phyloP scores from a whole-genome alignment of 2,329 filamentous ascomycete species.

The Arthrobotrys sinensis region DNA sequence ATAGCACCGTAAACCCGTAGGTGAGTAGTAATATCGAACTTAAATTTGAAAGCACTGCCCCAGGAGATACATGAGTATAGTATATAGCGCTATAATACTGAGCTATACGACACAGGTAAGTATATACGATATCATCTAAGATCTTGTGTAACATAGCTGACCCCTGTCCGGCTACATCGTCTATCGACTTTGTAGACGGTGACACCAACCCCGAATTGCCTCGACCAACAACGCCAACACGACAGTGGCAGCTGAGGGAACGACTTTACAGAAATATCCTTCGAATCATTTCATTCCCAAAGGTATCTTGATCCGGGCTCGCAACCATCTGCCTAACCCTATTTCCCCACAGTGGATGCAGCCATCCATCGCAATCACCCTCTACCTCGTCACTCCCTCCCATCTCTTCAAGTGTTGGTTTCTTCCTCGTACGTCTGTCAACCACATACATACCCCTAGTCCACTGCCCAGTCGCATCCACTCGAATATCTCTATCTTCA shows the following conservation, averaged over 20 bases:
- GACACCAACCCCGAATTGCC: not conserved
- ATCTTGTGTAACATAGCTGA: no score
- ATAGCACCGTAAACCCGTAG: not conserved
- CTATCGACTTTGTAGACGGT: no score
- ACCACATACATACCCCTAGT: conserved; percentile 90
- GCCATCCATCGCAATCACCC: conserved; percentile 83
- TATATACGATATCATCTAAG: no score
- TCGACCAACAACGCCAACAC: not conserved
- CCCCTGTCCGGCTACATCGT: no score
- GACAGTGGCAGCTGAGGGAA: not conserved
- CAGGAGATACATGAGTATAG: no score
- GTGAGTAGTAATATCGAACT: no score
- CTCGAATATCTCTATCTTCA: conserved; percentile 82
- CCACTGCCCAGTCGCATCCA: conserved; percentile 95
- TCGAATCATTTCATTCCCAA: conserved; percentile 62
- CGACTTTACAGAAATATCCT: conserved; percentile 61
- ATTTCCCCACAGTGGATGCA: conserved; percentile 82
- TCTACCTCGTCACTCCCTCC: conserved; percentile 73
- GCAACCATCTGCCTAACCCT: conserved; percentile 80
- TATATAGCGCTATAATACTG: no score
- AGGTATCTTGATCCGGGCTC: conserved; percentile 64
- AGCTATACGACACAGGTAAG: no score
- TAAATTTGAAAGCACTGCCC: no score
- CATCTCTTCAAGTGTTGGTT: conserved; percentile 68
- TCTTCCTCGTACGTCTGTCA: conserved; percentile 75